Base-by-base conservation (phyloP, 2,329 filamentous ascomycete genomes). In the Aureobasidium vineae region DNA sequence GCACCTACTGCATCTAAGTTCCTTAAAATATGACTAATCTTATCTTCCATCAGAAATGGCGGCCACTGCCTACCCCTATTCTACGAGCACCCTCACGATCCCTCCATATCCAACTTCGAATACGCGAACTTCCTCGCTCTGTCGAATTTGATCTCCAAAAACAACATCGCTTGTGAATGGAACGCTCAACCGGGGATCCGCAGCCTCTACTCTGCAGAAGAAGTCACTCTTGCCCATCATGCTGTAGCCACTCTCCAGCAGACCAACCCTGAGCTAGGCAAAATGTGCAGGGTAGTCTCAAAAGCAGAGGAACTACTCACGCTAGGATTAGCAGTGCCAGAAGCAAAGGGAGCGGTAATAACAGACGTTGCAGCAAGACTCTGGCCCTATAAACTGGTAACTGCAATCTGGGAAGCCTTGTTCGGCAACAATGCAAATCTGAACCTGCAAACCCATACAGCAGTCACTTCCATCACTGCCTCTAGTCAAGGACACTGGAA, bases 351-450 rank as follows among this genome's bases (percentile, higher is more conserved):
- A 2, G 89, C 87, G 6, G 82, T 92, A 3, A 78, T 88, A 19
- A 88, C 88, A 68, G 79, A 80, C 47, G 79, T 85, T 49, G 90
- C 90, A 0, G 90, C 87, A 0, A 86, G 86, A 70, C 75, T 91
- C 53, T 93, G 90, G 90, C 92, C 92, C 0, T 96, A 96, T 77
- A 96, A 95, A 77, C 84, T 96, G 21, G 87, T 96, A 1, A 81
- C 86, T 1, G 89, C 87, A 77, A 82, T 93, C 0, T 78, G 96
- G 0, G 86, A 90, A 73, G 79, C 10, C 82, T 91, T 0, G 72
- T 84, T 8, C n/a, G n/a, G n/a, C n/a, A n/a, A 77, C 80, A 75
- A 76, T 1, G 36, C 69, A 0, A 75, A 73, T 86, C 33, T 92
- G 72, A 92, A 92, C 72, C 80, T 94, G 31, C 90, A 93, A 76